phyloP scores from a whole-genome alignment of 257 asterid genomes.

The Cruciata laevipes region DNA sequence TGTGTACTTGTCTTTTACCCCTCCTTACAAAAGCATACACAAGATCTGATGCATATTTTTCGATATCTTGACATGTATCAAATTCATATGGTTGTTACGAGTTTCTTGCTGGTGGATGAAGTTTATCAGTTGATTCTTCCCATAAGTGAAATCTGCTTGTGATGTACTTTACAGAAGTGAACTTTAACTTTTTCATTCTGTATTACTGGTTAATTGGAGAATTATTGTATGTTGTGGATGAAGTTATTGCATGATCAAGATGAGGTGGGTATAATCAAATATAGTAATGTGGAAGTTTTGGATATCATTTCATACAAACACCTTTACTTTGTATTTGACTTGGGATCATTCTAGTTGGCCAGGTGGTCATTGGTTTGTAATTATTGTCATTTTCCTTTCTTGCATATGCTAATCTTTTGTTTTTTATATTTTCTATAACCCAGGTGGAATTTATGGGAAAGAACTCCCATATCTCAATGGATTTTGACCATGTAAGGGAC shows the following conservation, averaged over 20 bases:
- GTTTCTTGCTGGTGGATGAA: background rate
- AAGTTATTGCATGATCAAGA: background rate
- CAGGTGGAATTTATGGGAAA: constrained; percentile 46
- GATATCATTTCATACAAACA: background rate
- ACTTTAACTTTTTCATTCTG: background rate
- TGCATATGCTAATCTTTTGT: background rate
- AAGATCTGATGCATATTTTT: background rate
- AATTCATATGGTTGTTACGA: background rate
- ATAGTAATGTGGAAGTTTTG: background rate
- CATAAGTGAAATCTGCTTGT: background rate
- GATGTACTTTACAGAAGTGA: background rate
- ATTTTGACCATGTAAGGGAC: constrained; percentile 40
- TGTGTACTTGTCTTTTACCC: background rate
- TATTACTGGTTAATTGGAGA: background rate
- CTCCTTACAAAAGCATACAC: background rate
- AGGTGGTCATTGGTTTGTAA: background rate
- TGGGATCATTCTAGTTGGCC: background rate
- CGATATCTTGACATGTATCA: background rate
- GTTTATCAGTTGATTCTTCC: background rate
- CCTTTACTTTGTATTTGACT: too few relatives aligned
- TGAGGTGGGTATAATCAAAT: background rate
- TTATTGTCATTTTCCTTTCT: background rate
- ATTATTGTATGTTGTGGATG: background rate
- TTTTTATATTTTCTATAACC: constrained; percentile 3
- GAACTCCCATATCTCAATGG: constrained; percentile 47